Conservation (phyloP, 2,329 filamentous ascomycete species). For the Aspergillus pseudotamarii region DNA sequence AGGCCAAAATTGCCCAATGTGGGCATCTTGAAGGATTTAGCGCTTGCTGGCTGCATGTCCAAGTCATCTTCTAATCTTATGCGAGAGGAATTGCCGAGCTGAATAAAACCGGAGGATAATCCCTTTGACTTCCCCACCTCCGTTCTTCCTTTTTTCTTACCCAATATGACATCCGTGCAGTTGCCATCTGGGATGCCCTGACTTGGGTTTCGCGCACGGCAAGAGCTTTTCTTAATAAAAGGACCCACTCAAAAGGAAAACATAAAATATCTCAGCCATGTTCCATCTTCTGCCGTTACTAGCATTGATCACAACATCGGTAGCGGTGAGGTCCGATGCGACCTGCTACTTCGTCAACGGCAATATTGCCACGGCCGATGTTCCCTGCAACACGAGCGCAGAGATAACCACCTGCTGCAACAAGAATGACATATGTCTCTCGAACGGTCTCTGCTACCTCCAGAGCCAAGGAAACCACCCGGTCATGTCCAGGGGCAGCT, state of each 20-base stretch:
- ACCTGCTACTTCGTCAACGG: conserved; percentile 7
- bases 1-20: neutral
- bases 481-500: conserved; percentile 20
- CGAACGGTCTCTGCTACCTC: conserved; percentile 23
- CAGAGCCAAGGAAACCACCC: conserved; percentile 11
- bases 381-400: conserved; percentile 1
- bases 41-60: neutral
- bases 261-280: neutral
- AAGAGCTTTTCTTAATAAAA: neutral
- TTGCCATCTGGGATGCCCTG: neutral
- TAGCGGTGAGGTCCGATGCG: neutral
- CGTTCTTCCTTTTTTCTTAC: neutral
- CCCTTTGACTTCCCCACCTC: neutral
- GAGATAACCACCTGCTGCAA: conserved; percentile 17
- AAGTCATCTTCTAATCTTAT: neutral
- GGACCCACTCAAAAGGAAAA: neutral
- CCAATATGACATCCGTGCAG: neutral
- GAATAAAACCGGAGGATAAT: neutral
- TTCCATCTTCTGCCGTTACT: neutral
- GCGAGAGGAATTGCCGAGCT: neutral
- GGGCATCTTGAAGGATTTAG: neutral
- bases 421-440: conserved; percentile 21
- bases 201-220: neutral
- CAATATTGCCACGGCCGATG: neutral
- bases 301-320: neutral